phyloP scores from a whole-genome alignment of 2,329 filamentous ascomycete species.

The Calonectria naviculata region DNA sequence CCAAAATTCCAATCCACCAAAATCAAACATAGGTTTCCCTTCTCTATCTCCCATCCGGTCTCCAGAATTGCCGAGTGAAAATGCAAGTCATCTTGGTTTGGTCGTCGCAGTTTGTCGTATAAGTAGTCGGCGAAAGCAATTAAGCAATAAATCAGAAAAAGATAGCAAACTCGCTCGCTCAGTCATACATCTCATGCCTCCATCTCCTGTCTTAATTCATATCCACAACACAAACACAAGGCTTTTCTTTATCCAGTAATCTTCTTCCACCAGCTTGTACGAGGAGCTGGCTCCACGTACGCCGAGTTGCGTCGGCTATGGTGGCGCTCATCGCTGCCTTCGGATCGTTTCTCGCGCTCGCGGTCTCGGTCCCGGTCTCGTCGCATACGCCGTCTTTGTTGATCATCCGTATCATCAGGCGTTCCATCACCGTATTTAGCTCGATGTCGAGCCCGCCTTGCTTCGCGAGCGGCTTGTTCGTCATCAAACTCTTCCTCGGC shows the following conservation, averaged over 20 bases:
- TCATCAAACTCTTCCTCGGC: conserved; percentile 51
- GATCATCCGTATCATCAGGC: conserved; percentile 57
- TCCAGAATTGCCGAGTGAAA: neutral
- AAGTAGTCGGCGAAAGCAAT: conserved; percentile 23
- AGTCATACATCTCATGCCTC: conserved; percentile 34
- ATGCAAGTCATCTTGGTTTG: conserved; percentile 13
- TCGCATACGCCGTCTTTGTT: conserved; percentile 54
- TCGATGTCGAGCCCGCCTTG: conserved; percentile 57
- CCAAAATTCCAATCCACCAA: conserved; percentile 5
- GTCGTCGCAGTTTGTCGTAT: conserved; percentile 17
- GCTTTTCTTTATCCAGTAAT: conserved; percentile 52
- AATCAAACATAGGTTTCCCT: conserved; percentile 16
- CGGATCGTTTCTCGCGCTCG: conserved; percentile 48
- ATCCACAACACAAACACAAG: neutral
- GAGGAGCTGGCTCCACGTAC: conserved; percentile 59
- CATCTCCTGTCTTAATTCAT: conserved; percentile 26
- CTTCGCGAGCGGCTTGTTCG: conserved; percentile 62
- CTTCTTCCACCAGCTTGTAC: conserved; percentile 71
- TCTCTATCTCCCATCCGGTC: conserved; percentile 11
- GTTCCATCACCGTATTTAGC: conserved; percentile 55
- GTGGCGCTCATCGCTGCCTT: conserved; percentile 58
- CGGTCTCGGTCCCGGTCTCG: conserved; percentile 50
- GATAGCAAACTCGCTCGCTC: conserved; percentile 40
- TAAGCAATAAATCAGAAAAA: conserved; percentile 21
- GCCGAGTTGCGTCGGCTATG: conserved; percentile 53